A percentile compares a stretch with the other conserved stretches of the same genome.
Evolutionary conservation across 371 early-diverging fungal species (phyloP).

Genomic region (Actinomortierella ambigua): DNA sequence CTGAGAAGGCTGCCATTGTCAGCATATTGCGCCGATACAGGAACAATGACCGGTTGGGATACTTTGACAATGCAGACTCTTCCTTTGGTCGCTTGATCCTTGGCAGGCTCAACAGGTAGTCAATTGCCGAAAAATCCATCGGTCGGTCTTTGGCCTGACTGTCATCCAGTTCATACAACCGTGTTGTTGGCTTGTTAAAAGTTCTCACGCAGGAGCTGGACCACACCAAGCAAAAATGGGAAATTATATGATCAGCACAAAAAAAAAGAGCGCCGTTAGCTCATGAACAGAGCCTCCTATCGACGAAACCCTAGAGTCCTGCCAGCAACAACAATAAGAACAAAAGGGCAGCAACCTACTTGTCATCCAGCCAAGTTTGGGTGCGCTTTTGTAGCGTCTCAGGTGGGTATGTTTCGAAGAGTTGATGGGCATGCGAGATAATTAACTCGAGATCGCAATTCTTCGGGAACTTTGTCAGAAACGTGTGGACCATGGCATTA

Average conservation of each 20-base stretch:
- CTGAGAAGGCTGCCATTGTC: constrained; percentile 46
- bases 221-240: neutral
- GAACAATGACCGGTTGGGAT: constrained; percentile 4
- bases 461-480: constrained; percentile 60
- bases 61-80: constrained; percentile 20
- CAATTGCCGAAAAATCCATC: constrained; percentile 27
- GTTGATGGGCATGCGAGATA: constrained; percentile 48
- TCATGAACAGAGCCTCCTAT: neutral
- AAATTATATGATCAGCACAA: constrained; percentile 1
- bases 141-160: constrained; percentile 13
- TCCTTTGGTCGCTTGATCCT: constrained; percentile 24
- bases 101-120: constrained; percentile 27
- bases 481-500: constrained; percentile 57
- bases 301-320: neutral
- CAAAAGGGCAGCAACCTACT: too few relatives aligned
- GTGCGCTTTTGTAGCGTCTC: constrained; percentile 50
- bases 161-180: constrained; percentile 22
- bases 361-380: constrained; percentile 48
- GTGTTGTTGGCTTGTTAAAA: constrained; percentile 17
- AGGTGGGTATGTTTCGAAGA: constrained; percentile 51
- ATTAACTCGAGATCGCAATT: constrained; percentile 49
- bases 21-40: constrained; percentile 33
- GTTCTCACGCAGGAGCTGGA: constrained; percentile 32
- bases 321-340: neutral
- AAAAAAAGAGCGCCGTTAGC: constrained; percentile 18